Conservation (phyloP, 208 protist species). For the Acanthamoeba sp. region DNA sequence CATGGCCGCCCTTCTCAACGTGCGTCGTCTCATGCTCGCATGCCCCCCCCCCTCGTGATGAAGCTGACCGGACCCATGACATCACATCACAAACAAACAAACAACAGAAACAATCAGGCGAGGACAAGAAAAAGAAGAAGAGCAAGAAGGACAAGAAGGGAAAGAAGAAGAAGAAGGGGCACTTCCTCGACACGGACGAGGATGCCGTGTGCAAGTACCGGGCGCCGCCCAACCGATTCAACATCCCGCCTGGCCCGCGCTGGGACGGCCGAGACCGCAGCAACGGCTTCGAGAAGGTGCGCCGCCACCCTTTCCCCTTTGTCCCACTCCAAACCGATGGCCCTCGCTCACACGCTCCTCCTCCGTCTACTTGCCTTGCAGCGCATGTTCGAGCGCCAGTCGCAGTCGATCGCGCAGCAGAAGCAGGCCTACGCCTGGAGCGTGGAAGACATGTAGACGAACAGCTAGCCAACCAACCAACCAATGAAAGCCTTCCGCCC, state of each 20-base stretch:
- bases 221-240: slow-evolving; percentile 83
- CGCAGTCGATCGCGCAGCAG: background rate
- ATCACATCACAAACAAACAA: background rate
- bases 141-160: slow-evolving; percentile 58
- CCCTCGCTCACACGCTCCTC: background rate
- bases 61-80: background rate
- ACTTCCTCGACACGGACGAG: slow-evolving; percentile 36
- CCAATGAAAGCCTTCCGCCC: too few relatives aligned
- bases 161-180: slow-evolving; percentile 74
- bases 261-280: slow-evolving; percentile 87
- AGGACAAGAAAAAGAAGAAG: slow-evolving; percentile 47
- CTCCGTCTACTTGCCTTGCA: background rate
- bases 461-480: too few relatives aligned
- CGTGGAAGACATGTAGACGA: slow-evolving; percentile 72
- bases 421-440: slow-evolving; percentile 60
- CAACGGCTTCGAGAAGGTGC: slow-evolving; percentile 84
- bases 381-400: slow-evolving; percentile 39
- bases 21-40: background rate
- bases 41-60: background rate
- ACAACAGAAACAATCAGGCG: background rate
- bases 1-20: slow-evolving; percentile 73
- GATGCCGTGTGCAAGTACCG: slow-evolving; percentile 67
- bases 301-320: background rate
- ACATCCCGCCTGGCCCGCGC: slow-evolving; percentile 80
- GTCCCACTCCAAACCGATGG: background rate